Evolutionary conservation across 495 filamentous ascomycete species (phyloP).

Genomic region (Trichoderma reesei): DNA sequence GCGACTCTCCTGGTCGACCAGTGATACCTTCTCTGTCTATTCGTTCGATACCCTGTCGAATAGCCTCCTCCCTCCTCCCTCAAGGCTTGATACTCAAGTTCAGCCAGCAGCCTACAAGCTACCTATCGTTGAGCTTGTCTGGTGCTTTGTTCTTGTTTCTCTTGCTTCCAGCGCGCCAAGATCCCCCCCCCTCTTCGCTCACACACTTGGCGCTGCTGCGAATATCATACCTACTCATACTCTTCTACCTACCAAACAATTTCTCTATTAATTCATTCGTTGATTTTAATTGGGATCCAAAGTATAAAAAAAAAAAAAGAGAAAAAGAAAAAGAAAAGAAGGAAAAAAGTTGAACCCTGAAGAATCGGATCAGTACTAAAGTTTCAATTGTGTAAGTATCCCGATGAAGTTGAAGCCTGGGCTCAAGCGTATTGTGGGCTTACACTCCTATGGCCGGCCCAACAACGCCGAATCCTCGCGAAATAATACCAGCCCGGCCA

Average conservation of each 20-base stretch:
- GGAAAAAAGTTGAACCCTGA: too few relatives aligned
- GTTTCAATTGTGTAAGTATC: not conserved
- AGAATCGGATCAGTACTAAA: too few relatives aligned
- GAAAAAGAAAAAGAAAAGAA: too few relatives aligned
- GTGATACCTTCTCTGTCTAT: not conserved
- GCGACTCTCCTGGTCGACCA: not conserved
- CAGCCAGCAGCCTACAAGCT: not conserved
- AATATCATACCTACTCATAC: too few relatives aligned
- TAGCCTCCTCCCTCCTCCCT: not conserved
- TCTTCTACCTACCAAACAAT: not conserved
- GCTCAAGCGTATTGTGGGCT: not conserved
- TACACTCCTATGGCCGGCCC: conserved; percentile 1
- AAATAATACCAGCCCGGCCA: not conserved
- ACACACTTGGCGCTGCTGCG: conserved; percentile 1
- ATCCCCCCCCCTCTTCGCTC: not conserved
- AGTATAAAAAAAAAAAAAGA: not conserved
- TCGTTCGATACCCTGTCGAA: not conserved
- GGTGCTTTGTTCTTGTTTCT: conserved; percentile 4
- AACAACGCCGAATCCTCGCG: not conserved
- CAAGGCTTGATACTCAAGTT: not conserved
- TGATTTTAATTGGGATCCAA: too few relatives aligned
- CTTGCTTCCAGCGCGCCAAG: not conserved
- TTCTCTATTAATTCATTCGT: not conserved
- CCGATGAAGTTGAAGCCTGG: not conserved
- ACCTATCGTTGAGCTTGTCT: not conserved